phyloP scores from a whole-genome alignment of 2,329 filamentous ascomycete species.

The Mariannaea sp. region DNA sequence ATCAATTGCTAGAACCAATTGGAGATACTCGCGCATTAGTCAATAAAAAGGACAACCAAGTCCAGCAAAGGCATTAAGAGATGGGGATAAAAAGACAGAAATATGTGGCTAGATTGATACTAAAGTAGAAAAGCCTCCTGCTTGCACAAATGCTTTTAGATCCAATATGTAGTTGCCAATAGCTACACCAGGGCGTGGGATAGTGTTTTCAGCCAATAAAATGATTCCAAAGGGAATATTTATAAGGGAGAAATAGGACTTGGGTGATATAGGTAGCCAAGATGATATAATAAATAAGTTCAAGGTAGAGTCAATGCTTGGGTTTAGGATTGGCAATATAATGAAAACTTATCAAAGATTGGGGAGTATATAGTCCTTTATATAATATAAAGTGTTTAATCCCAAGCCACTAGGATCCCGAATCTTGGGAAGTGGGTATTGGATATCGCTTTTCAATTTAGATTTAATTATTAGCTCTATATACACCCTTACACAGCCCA shows the following conservation, averaged over 20 bases:
- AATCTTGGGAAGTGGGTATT: no score
- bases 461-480: no score
- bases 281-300: background rate
- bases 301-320: no score
- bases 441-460: no score
- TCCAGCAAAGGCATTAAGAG: background rate
- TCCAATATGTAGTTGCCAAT: background rate
- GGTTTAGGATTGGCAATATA: no score
- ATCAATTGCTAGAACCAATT: background rate
- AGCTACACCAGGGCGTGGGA: background rate
- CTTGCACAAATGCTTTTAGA: background rate
- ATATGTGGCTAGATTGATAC: no score
- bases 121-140: background rate
- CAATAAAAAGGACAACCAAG: background rate
- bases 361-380: no score
- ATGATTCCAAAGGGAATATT: slow-evolving; percentile 1
- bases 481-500: no score
- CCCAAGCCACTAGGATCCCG: no score
- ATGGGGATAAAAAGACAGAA: background rate
- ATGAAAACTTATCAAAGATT: no score
- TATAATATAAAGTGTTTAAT: no score
- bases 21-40: background rate
- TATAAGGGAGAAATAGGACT: background rate
- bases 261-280: background rate
- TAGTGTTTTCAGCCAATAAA: background rate